These are phyloP conservation scores for Phytopythium helicoides DNA, from an alignment of 352 stramenopile genomes.

Conservation along the genomic window DNA sequence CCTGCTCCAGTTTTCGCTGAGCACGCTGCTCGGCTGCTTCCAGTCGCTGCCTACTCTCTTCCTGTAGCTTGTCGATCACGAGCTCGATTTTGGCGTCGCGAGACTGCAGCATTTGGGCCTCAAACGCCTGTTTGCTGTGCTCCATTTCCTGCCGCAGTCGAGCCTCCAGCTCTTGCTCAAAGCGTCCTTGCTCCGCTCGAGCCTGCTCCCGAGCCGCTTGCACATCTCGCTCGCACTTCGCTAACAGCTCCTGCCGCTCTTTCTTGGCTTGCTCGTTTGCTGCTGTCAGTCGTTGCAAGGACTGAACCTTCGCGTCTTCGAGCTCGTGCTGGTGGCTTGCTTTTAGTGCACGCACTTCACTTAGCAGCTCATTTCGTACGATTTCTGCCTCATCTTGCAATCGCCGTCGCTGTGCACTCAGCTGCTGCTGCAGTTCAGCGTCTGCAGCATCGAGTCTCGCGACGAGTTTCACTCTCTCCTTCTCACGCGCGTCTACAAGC, in stretches of 20 bases:
- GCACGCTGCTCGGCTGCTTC: constrained; percentile 47
- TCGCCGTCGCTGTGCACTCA: constrained; percentile 60
- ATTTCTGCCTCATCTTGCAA: constrained; percentile 72
- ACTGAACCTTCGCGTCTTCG: constrained; percentile 51
- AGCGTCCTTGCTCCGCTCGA: constrained; percentile 61
- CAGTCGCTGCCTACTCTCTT: constrained; percentile 57
- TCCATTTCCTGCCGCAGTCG: constrained; percentile 57
- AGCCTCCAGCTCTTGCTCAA: constrained; percentile 45
- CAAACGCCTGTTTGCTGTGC: constrained; percentile 55
- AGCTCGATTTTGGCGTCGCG: constrained; percentile 81
- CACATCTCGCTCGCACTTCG: constrained; percentile 63
- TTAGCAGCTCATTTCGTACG: constrained; percentile 51
- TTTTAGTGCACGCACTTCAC: constrained; percentile 50
- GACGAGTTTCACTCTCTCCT: constrained; percentile 73
- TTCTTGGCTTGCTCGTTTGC: constrained; percentile 40
- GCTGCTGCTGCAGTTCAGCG: constrained; percentile 76
- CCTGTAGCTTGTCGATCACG: constrained; percentile 78
- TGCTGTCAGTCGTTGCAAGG: constrained; percentile 32
- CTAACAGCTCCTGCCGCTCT: constrained; percentile 63
- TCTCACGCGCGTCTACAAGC: constrained; percentile 69
- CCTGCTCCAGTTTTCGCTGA: constrained; percentile 48
- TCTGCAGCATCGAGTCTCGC: constrained; percentile 68
- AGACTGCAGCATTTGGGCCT: constrained; percentile 67
- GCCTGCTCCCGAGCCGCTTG: constrained; percentile 52
- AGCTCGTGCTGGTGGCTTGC: constrained; percentile 53